Evolutionary conservation across 768 basidiomycete species (phyloP).

Genomic region (Cystobasidium ongulense): DNA sequence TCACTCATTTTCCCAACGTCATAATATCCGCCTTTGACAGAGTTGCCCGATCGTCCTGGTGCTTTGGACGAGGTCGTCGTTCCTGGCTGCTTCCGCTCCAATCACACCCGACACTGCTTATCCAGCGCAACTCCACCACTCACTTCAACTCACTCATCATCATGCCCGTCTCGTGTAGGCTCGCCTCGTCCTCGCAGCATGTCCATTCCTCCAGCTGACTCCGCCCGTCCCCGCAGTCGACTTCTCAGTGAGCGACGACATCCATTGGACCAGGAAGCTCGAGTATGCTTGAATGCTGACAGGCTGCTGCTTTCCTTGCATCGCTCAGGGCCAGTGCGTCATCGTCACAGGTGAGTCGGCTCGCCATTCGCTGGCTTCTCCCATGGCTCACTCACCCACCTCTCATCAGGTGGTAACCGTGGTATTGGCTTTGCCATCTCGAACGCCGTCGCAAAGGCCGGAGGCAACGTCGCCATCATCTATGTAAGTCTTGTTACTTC

Average conservation of each 20-base stretch:
- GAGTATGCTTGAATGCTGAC: background rate
- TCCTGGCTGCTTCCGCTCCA: background rate
- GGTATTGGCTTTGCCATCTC: constrained; percentile 35
- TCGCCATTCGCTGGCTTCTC: background rate
- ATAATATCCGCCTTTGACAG: too few species aligned
- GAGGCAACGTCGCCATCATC: constrained; percentile 33
- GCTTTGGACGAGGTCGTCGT: too few species aligned
- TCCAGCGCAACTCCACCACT: background rate
- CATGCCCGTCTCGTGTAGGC: constrained; percentile 2
- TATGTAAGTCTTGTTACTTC: background rate
- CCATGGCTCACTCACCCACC: background rate
- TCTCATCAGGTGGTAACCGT: background rate
- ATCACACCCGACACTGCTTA: background rate
- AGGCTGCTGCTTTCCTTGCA: background rate
- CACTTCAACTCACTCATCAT: background rate
- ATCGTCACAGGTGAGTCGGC: constrained; percentile 16
- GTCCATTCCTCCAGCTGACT: background rate
- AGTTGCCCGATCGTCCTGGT: too few species aligned
- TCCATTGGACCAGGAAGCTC: background rate
- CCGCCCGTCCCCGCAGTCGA: background rate
- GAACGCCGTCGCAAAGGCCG: constrained; percentile 33
- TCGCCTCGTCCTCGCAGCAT: background rate
- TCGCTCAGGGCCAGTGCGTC: background rate
- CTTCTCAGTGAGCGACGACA: constrained; percentile 4
- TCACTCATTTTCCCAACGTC: too few species aligned